These are phyloP conservation scores for Suillus subalutaceus DNA, from an alignment of 768 basidiomycete species.

Conservation along the genomic window DNA sequence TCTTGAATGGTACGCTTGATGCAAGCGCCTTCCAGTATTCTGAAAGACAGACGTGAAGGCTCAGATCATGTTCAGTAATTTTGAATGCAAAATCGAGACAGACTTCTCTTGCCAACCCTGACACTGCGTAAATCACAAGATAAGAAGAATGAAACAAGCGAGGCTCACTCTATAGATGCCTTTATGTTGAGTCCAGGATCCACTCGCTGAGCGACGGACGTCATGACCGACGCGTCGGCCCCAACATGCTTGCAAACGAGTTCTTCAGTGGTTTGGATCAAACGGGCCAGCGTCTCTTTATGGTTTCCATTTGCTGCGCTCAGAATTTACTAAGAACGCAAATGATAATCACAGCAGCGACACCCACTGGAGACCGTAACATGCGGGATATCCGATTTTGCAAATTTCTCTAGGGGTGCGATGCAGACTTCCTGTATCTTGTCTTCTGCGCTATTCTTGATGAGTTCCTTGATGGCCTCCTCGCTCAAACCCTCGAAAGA, in stretches of 20 bases:
- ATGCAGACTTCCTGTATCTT: neutral
- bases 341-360: neutral
- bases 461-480: neutral
- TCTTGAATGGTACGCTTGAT: constrained; percentile 16
- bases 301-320: neutral
- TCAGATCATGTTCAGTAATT: constrained; percentile 8
- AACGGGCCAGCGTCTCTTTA: neutral
- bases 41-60: neutral
- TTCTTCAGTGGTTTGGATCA: neutral
- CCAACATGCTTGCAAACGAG: neutral
- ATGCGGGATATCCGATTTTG: neutral
- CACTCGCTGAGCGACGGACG: neutral
- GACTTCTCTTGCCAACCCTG: constrained; percentile 12
- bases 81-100: constrained; percentile 10
- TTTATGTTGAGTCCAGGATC: neutral
- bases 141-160: neutral
- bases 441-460: neutral
- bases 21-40: constrained; percentile 24
- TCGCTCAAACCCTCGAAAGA: neutral
- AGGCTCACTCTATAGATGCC: neutral
- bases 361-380: neutral
- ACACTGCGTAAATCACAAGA: neutral
- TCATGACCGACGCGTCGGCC: neutral
- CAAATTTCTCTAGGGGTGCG: neutral
- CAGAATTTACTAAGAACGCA: no score